A percentile compares a stretch with the other conserved stretches of the same genome.
Conservation (phyloP, 345 rosid species). For the Leavenworthia alabamica region DNA sequence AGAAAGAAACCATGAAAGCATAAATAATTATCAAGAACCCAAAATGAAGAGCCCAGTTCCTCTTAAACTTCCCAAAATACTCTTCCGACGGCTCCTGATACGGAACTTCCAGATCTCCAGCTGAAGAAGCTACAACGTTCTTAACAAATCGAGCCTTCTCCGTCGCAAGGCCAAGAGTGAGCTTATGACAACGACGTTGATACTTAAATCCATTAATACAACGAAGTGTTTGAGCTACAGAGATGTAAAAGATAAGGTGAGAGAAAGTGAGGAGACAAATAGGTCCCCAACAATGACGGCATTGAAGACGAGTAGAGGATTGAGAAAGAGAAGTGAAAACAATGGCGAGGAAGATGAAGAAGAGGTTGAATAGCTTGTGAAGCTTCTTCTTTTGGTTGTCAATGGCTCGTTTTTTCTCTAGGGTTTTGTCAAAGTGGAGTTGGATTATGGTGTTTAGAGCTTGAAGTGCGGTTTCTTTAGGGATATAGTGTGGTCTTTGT, state of each 20-base stretch:
- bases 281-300: conserved; percentile 95
- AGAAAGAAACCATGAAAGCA: conserved; percentile 68
- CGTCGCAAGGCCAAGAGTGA: conserved; percentile 82
- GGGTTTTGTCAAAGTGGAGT: conserved; percentile 94
- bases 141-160: conserved; percentile 77
- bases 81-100: conserved; percentile 93
- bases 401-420: conserved; percentile 83
- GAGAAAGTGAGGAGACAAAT: conserved; percentile 70
- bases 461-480: conserved; percentile 83
- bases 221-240: conserved; percentile 82
- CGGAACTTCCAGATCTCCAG: conserved; percentile 75
- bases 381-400: conserved; percentile 96
- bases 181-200: conserved; percentile 95
- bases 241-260: conserved; percentile 84
- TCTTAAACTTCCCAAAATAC: conserved; percentile 87
- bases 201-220: conserved; percentile 97
- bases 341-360: conserved; percentile 75
- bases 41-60: conserved; percentile 91
- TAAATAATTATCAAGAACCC: conserved; percentile 82
- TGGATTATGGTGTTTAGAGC: conserved; percentile 91
- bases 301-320: conserved; percentile 56
- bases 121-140: conserved; percentile 14
- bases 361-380: conserved; percentile 80
- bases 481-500: conserved; percentile 37
- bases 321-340: conserved; percentile 52